Conservation (phyloP, 2,329 filamentous ascomycete genomes). For the Neospermospora avenae region DNA sequence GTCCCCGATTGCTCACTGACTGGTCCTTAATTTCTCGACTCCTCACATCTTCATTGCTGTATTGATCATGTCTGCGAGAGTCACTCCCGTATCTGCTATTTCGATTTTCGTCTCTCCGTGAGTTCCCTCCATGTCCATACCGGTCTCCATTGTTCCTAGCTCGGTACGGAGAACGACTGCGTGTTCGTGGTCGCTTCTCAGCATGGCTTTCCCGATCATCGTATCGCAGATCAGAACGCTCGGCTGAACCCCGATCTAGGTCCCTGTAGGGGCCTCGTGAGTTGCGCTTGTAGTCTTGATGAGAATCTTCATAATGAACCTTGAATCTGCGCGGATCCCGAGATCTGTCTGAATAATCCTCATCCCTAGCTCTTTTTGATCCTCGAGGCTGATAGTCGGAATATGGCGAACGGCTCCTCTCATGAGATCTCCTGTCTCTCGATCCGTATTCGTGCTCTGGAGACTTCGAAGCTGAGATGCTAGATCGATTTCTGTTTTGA, state of each 20-base stretch:
- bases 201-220: constrained; percentile 48
- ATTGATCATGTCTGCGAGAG: constrained; percentile 22
- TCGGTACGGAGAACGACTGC: constrained; percentile 46
- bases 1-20: constrained; percentile 62
- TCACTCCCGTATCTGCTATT: constrained; percentile 16
- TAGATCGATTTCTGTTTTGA: constrained; percentile 70
- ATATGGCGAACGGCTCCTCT: constrained; percentile 55
- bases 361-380: constrained; percentile 64
- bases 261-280: constrained; percentile 53
- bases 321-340: constrained; percentile 59
- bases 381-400: constrained; percentile 43
- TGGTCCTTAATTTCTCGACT: constrained; percentile 52
- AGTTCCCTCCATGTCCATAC: constrained; percentile 21
- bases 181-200: constrained; percentile 54
- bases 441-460: constrained; percentile 43
- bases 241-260: constrained; percentile 44
- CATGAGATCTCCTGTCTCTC: constrained; percentile 41
- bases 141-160: constrained; percentile 34
- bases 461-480: constrained; percentile 35
- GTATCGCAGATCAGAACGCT: constrained; percentile 39
- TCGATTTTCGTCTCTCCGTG: constrained; percentile 24
- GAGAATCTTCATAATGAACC: constrained; percentile 56
- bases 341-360: constrained; percentile 49
- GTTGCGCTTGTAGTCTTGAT: constrained; percentile 46
- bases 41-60: constrained; percentile 41